Evolutionary conservation across 306 rosid species (phyloP).

Genomic region (Fragaria iinumae): DNA sequence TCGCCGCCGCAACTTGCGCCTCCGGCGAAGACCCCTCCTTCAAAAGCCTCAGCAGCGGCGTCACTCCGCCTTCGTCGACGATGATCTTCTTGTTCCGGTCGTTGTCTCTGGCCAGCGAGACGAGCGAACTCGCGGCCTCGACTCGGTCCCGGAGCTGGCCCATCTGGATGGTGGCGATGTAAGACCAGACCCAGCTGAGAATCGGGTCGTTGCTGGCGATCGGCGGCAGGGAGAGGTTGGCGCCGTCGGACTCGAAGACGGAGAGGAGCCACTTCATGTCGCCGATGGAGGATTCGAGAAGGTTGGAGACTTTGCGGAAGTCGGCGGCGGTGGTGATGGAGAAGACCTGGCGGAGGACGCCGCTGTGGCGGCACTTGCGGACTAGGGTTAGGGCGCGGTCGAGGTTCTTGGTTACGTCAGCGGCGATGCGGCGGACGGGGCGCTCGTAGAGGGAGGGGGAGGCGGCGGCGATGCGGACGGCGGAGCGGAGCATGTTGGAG

Average conservation of each 20-base stretch:
- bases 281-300: conserved; percentile 66
- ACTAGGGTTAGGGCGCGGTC: conserved; percentile 55
- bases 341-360: conserved; percentile 71
- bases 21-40: conserved; percentile 59
- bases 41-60: conserved; percentile 67
- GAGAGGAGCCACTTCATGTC: conserved; percentile 77
- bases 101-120: conserved; percentile 47
- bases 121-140: conserved; percentile 60
- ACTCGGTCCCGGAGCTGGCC: conserved; percentile 65
- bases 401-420: conserved; percentile 56
- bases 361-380: conserved; percentile 60
- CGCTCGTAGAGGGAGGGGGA: conserved; percentile 59
- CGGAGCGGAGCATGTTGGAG: conserved; percentile 60
- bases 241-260: conserved; percentile 57
- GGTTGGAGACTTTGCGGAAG: conserved; percentile 51
- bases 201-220: conserved; percentile 81
- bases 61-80: conserved; percentile 69
- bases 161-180: conserved; percentile 60
- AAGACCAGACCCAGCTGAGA: conserved; percentile 81
- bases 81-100: conserved; percentile 69
- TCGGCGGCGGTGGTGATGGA: conserved; percentile 65
- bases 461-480: conserved; percentile 45
- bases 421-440: conserved; percentile 66
- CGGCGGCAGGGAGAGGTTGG: conserved; percentile 58
- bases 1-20: conserved; percentile 70